These are phyloP conservation scores for Botrytis paeoniae DNA, from an alignment of 2,329 filamentous ascomycete genomes.

Conservation along the genomic window DNA sequence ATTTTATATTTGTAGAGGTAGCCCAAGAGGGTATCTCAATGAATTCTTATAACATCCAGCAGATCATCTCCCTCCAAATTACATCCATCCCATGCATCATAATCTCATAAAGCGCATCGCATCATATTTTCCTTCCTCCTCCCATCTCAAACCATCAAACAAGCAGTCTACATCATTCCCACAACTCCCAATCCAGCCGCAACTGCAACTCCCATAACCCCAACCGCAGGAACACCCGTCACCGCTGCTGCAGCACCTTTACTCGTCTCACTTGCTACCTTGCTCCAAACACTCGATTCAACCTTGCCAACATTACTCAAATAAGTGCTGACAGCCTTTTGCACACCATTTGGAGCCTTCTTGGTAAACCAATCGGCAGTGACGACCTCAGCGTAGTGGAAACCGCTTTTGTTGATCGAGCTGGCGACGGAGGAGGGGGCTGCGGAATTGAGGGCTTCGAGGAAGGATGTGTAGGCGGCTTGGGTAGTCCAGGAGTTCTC, in stretches of 20 bases:
- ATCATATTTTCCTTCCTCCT: background rate
- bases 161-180: constrained; percentile 3
- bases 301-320: constrained; percentile 16
- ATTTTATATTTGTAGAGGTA: background rate
- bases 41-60: background rate
- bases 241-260: constrained; percentile 19
- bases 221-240: constrained; percentile 14
- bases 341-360: constrained; percentile 21
- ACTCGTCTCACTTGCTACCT: constrained; percentile 26
- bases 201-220: constrained; percentile 22
- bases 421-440: constrained; percentile 23
- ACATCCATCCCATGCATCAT: background rate
- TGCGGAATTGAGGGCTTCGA: constrained; percentile 25
- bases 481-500: background rate
- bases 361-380: constrained; percentile 30
- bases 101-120: background rate
- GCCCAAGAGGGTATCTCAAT: background rate
- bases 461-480: background rate
- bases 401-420: constrained; percentile 22
- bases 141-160: background rate
- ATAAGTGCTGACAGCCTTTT: constrained; percentile 27
- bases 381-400: constrained; percentile 19
- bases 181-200: constrained; percentile 9
- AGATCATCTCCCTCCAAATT: background rate
- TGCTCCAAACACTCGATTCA: constrained; percentile 21